Evolutionary conservation across 345 rosid species (phyloP).

Genomic region (Bretschneidera sinensis): DNA sequence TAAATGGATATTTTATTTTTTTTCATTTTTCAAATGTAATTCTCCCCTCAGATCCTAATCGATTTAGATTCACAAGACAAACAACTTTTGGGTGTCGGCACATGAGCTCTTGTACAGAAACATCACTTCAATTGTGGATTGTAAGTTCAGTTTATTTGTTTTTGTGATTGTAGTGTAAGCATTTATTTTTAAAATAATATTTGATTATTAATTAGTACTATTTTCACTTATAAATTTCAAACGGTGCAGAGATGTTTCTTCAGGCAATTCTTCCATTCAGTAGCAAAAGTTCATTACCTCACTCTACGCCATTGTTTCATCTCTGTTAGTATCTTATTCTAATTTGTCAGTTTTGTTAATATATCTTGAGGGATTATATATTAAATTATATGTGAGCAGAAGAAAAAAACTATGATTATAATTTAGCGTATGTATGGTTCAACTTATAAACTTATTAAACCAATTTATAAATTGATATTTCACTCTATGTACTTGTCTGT

Average conservation of each 20-base stretch:
- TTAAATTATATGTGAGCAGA: too few relatives aligned
- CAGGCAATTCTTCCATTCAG: constrained; percentile 58
- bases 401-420: too few relatives aligned
- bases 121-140: constrained; percentile 40
- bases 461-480: too few relatives aligned
- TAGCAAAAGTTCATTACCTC: constrained; percentile 69
- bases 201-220: not conserved
- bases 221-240: not conserved
- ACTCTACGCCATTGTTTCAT: constrained; percentile 79
- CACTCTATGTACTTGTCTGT: too few relatives aligned
- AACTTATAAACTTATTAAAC: too few relatives aligned
- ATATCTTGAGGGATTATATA: too few relatives aligned
- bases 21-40: not conserved
- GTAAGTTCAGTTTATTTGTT: constrained; percentile 40
- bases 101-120: constrained; percentile 33
- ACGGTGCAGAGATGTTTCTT: constrained; percentile 66
- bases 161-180: constrained; percentile 43
- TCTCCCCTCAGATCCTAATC: constrained; percentile 43
- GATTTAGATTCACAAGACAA: constrained; percentile 59
- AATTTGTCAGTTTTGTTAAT: too few relatives aligned
- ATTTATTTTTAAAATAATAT: not conserved
- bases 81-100: constrained; percentile 76
- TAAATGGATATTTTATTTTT: too few relatives aligned
- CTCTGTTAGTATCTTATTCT: constrained; percentile 29
- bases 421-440: too few relatives aligned